These are phyloP conservation scores for Nitzschia inconspicua DNA, from an alignment of 108 stramenopile species.

Conservation along the genomic window DNA sequence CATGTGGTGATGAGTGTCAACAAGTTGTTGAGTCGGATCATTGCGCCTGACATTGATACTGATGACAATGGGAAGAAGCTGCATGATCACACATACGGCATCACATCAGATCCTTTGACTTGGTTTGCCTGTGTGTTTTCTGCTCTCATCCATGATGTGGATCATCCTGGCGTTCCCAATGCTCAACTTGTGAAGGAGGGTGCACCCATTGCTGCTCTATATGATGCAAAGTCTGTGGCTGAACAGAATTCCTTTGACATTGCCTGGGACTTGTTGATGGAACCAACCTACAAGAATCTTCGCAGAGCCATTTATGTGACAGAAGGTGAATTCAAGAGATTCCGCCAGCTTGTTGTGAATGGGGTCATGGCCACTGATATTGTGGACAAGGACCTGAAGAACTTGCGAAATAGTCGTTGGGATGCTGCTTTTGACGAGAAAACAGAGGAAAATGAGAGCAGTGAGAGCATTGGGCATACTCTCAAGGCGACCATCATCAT, in stretches of 20 bases:
- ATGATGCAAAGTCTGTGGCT: conserved; percentile 32
- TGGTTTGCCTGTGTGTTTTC: conserved; percentile 50
- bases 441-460: not conserved
- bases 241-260: conserved; percentile 49
- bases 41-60: not conserved
- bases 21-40: conserved; percentile 22
- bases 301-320: conserved; percentile 22
- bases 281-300: conserved; percentile 25
- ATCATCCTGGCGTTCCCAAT: conserved; percentile 53
- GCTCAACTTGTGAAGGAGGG: conserved; percentile 37
- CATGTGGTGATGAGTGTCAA: conserved; percentile 38
- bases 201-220: conserved; percentile 17
- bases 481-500: conserved; percentile 33
- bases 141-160: conserved; percentile 58
- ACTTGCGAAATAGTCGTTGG: conserved; percentile 37
- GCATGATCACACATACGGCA: conserved; percentile 37
- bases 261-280: conserved; percentile 42
- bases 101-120: conserved; percentile 49
- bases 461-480: not conserved
- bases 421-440: conserved; percentile 31
- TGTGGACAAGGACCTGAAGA: conserved; percentile 27
- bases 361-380: conserved; percentile 52
- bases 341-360: conserved; percentile 43
- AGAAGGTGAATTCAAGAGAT: conserved; percentile 24
- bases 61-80: not conserved